phyloP scores from a whole-genome alignment of 768 basidiomycete genomes.

The Neoboletus magnificus region DNA sequence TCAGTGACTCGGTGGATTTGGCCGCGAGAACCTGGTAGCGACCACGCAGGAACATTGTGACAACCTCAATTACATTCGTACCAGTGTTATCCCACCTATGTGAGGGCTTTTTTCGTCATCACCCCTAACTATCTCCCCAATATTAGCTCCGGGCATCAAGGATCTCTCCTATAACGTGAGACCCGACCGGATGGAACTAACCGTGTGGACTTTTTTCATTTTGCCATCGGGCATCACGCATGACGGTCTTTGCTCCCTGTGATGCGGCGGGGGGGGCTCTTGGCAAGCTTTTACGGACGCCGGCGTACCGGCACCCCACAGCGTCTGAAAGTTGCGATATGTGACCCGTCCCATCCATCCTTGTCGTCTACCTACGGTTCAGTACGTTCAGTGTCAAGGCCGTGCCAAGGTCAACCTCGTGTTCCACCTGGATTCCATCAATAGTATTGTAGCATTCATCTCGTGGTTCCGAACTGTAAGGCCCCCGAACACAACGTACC shows the following conservation, averaged over 20 bases:
- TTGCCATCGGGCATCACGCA: neutral
- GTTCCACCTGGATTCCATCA: neutral
- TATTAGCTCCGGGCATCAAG: neutral
- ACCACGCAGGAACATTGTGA: neutral
- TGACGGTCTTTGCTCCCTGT: neutral
- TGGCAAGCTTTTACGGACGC: neutral
- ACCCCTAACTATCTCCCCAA: neutral
- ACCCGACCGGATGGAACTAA: neutral
- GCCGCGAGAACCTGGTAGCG: neutral
- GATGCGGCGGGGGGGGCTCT: neutral
- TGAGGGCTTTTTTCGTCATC: neutral
- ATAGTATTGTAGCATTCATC: neutral
- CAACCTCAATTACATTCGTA: neutral
- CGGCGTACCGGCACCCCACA: neutral
- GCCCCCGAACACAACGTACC: neutral
- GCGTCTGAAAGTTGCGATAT: neutral
- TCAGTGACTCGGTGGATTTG: neutral
- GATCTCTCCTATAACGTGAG: neutral
- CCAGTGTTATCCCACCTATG: neutral
- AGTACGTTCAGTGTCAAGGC: neutral
- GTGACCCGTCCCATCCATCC: neutral
- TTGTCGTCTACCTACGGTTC: too few species aligned
- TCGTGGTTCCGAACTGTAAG: neutral
- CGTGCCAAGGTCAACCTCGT: neutral
- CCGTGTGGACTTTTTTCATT: neutral